Evolutionary conservation across 306 rosid genomes (phyloP), one percentile per base, ranked within the genome.

Genomic region (Cajanus cajan): DNA sequence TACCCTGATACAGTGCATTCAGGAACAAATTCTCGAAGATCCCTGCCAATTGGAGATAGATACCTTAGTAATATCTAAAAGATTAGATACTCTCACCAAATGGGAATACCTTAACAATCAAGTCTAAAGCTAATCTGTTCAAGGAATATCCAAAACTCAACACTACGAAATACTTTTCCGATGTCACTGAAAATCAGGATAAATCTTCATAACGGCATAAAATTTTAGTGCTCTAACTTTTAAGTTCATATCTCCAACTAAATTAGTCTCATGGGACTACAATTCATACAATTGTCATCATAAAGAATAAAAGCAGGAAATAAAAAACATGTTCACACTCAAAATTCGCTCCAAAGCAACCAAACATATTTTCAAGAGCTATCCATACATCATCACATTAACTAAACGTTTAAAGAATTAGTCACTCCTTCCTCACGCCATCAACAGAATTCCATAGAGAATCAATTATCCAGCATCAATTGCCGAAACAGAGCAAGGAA

Each of bases 381-480:
- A 70, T 69, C 24, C 72, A 24, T 18, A 11, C 41, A 44, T 19
- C 25, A 73, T 12, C 39, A 12, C 55, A 63, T 55, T 57, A 28
- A 24, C 64, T 6, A 68, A 68, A 48, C 13, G 0, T 47, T 18
- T 7, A 47, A 50, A 18, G 8, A 41, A 25, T 44, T 31, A 31
- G 28, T 64, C 37, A 19, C 28, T 18, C 33, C 36, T 24, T 54
- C 24, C 4, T 9, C 62, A 40, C 13, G 44, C 40, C 0, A 51
- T 75, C 70, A 50, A 41, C 58, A 48, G 2, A 68, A 48, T 10
- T 40, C 7, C 58, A 24, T 5, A n/a, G 2, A 1, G 31, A 86
- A 80, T 65, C 48, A 71, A 85, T 25, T 6, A 80, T 68, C 61
- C 51, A 72, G 40, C 19, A 63, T 14, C 16, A 73, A 63, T 45